Base-by-base conservation (phyloP, 306 rosid genomes). In the Cicer judaicum region DNA sequence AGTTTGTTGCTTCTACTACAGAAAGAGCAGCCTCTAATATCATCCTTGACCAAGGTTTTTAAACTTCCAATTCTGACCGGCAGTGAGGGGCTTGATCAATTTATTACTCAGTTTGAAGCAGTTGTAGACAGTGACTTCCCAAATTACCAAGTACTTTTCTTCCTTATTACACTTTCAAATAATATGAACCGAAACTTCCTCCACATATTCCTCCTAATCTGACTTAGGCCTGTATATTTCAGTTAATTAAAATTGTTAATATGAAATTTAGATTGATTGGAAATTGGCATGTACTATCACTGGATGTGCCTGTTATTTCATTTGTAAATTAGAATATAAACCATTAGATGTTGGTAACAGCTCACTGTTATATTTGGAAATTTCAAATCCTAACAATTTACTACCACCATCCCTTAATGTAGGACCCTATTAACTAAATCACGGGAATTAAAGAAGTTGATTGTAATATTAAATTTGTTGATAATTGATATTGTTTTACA, bases 71-170 rank as follows among this genome's bases (percentile, higher is more conserved):
- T 7, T 77, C 83, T 93, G 68, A 80, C 70, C 36, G 86, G 94
- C 72, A 73, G 78, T 78, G 72, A 81, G 9, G 98, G 97, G 72
- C 97, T 93, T 1, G 89, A 86, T 78, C 87, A 91, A 75, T 90
- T 88, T 81, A 96, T 91, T 74, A 40, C 86, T 60, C 98, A 93
- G 81, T 88, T 93, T 85, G 98, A 89, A 86, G 98, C 97, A 64
- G 95, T 97, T 75, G 68, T 93, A 69, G 94, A 87, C 9, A 91
- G 97, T 48, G 97, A 93, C 80, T 93, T 91, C 71, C 92, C 96
- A 21, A 83, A 86, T 66, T 93, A 86, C 85, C 94, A 83, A 96
- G 98, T 91, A 16, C 29, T 61, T 67, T 77, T 8, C 59, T 50
- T 80, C 21, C 56, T 56, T 62, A 36, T 18, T 13, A 10, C 61